Conservation (phyloP, 2,329 filamentous ascomycete species). For the Samsoniella hepiali region DNA sequence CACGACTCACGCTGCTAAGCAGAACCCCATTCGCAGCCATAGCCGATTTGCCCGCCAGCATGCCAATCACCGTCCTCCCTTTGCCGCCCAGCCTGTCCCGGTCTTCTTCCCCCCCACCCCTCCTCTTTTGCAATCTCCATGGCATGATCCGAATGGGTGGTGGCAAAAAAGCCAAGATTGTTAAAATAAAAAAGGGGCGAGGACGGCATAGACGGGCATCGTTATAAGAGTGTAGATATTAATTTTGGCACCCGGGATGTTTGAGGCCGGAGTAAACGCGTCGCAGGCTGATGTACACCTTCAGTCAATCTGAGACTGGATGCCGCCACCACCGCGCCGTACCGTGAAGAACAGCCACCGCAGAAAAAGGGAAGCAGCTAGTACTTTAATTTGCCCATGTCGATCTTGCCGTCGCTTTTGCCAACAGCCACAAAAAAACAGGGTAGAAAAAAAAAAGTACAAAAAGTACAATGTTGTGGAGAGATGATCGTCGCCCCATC, state of each 20-base stretch:
- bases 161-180: background rate
- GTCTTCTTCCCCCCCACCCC: background rate
- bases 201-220: background rate
- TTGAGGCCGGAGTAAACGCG: background rate
- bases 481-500: background rate
- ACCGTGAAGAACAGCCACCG: background rate
- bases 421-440: background rate
- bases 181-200: background rate
- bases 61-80: constrained; percentile 3
- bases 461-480: background rate
- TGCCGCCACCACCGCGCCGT: background rate
- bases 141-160: constrained; percentile 6
- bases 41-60: background rate
- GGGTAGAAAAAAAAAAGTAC: background rate
- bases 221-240: background rate
- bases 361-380: background rate
- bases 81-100: background rate
- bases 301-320: background rate
- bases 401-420: background rate
- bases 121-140: background rate
- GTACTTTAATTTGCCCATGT: constrained; percentile 7
- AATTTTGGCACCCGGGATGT: background rate
- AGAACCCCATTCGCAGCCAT: background rate
- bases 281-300: constrained; percentile 8
- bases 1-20: background rate